Evolutionary conservation across 2,329 filamentous ascomycete genomes (phyloP).

Genomic region (Colletotrichum sp.): DNA sequence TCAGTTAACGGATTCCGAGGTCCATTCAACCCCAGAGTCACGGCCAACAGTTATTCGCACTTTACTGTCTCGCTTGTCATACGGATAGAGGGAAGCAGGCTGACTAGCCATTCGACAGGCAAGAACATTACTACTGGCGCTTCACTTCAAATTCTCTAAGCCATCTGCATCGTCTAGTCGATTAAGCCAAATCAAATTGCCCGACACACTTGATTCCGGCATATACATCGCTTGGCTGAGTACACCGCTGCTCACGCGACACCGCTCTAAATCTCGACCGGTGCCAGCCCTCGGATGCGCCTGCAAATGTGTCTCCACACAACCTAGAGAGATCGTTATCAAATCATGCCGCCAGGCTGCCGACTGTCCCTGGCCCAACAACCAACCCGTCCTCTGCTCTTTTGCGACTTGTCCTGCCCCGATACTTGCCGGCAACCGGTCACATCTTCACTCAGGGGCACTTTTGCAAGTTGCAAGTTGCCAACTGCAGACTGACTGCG

Average conservation of each 20-base stretch:
- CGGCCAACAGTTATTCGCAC: background rate
- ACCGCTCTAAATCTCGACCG: background rate
- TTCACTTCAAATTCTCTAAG: background rate
- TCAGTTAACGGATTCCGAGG: background rate
- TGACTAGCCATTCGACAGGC: background rate
- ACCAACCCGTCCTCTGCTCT: background rate
- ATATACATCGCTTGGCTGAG: background rate
- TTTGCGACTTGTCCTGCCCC: background rate
- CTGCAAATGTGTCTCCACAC: background rate
- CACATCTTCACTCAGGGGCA: background rate
- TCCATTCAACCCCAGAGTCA: background rate
- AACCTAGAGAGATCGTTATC: background rate
- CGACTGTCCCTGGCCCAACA: background rate
- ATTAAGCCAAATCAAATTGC: background rate
- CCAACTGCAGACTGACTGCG: background rate
- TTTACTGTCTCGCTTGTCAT: background rate
- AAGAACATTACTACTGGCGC: background rate
- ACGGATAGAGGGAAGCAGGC: background rate
- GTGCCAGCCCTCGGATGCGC: background rate
- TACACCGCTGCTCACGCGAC: slow-evolving; percentile 17
- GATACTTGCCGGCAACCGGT: background rate
- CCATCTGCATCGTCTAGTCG: background rate
- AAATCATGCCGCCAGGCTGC: background rate
- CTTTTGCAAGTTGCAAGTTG: background rate
- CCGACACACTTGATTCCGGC: background rate